phyloP scores from a whole-genome alignment of 169 alveolate species.

The Neospora caninum region DNA sequence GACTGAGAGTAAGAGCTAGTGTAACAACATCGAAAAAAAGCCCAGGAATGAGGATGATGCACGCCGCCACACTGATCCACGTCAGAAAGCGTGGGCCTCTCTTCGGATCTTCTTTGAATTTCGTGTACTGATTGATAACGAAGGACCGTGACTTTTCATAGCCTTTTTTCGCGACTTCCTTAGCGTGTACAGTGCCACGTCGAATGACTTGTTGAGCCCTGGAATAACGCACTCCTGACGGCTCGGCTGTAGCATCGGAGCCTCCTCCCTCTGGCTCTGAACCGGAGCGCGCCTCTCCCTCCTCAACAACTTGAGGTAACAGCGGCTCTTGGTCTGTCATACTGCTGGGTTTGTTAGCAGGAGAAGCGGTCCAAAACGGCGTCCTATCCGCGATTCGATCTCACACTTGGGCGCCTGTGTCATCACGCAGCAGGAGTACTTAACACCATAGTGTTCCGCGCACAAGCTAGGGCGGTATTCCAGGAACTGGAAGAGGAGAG shows the following conservation, averaged over 20 bases:
- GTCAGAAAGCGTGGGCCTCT: constrained; percentile 40
- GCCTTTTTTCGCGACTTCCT: constrained; percentile 25
- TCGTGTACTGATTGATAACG: constrained; percentile 14
- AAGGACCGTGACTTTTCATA: constrained; percentile 38
- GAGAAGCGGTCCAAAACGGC: no score
- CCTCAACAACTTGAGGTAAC: constrained; percentile 17
- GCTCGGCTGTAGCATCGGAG: background rate
- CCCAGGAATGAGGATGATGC: constrained; percentile 42
- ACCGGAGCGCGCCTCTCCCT: background rate
- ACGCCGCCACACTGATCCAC: constrained; percentile 46
- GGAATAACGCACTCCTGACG: background rate
- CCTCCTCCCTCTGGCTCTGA: background rate
- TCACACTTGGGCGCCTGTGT: no score
- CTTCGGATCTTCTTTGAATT: constrained; percentile 46
- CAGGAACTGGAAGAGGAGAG: no score
- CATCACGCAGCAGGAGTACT: no score
- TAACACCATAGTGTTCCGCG: no score
- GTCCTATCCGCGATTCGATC: no score
- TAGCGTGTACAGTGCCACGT: constrained; percentile 31
- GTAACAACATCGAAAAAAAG: constrained; percentile 47
- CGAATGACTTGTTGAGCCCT: constrained; percentile 40
- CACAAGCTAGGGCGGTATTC: no score
- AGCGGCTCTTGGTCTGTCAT: constrained; percentile 20
- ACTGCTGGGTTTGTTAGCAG: background rate
- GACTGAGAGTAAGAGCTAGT: constrained; percentile 45